Conservation (phyloP, 257 asterid genomes). For the Salvia hispanica region DNA sequence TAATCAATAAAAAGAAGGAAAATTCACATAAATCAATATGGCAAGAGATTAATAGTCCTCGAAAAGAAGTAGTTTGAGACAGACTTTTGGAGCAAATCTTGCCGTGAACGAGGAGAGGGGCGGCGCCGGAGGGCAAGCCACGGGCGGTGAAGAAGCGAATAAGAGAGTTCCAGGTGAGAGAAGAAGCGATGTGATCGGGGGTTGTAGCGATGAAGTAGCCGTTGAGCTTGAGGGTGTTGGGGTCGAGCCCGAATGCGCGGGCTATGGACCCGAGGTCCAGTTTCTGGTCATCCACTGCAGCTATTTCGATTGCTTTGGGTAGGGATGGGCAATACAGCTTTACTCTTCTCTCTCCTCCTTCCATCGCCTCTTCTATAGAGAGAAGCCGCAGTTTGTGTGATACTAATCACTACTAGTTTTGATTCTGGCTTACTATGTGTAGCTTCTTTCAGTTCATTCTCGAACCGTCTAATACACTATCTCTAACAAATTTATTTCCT, state of each 20-base stretch:
- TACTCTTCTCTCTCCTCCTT: slow-evolving; percentile 43
- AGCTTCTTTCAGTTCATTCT: slow-evolving; percentile 42
- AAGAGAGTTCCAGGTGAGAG: slow-evolving; percentile 91
- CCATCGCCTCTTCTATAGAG: slow-evolving; percentile 27
- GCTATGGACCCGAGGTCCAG: slow-evolving; percentile 76
- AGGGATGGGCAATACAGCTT: slow-evolving; percentile 55
- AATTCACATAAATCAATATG: not conserved
- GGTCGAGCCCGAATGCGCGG: slow-evolving; percentile 74
- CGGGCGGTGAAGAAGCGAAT: slow-evolving; percentile 74
- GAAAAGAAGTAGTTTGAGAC: too few relatives aligned
- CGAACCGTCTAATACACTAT: slow-evolving; percentile 34
- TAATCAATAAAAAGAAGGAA: slow-evolving; percentile 14
- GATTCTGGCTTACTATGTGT: slow-evolving; percentile 3
- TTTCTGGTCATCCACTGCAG: slow-evolving; percentile 60
- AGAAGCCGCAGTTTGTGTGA: not conserved
- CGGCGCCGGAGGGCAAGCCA: slow-evolving; percentile 65
- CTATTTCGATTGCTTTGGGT: slow-evolving; percentile 46
- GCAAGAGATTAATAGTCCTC: too few relatives aligned
- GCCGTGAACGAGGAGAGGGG: slow-evolving; percentile 64
- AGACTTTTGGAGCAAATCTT: slow-evolving; percentile 62
- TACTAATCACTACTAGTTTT: too few relatives aligned
- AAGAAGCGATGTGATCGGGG: slow-evolving; percentile 62
- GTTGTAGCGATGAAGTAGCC: slow-evolving; percentile 44
- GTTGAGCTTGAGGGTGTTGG: slow-evolving; percentile 69
- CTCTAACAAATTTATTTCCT: not conserved